Evolutionary conservation across 1,284 basidiomycete species (phyloP), one percentile per base, ranked within the genome.

Genomic region (Microbotryum intermedium): DNA sequence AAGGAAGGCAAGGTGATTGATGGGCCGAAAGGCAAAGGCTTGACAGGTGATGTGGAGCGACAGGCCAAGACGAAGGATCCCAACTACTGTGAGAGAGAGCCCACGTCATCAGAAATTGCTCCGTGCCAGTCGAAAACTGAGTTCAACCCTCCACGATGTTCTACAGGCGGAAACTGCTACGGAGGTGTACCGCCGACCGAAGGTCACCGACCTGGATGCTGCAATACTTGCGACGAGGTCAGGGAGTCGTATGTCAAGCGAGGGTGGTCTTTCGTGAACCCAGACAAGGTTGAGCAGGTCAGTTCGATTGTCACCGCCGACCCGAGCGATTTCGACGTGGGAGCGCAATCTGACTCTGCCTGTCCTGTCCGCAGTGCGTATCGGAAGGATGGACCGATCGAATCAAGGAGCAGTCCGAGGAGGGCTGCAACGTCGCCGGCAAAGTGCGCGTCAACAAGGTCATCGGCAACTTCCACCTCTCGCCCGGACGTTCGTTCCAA

Each of bases 391-490:
- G 94, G 94, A 83, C 89, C 21, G 90, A 94, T 18, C 92, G 89
- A 75, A 83, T 99, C 69, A 85, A 85, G 74, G 87, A 91, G 58
- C 94, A 97, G 75, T 84, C 88, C 45, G 82, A 84, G 52, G 95
- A 99, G 72, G 95, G 95, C 0, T 99, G 95, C 79, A 92, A 91
- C 73, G 80, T 98, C 65, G 82, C 86, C 47, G 95, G 95, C 59
- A 84, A 85, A 58, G 82, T 98, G 55, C 87, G 87, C 61, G 90
- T 98, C 62, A 98, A 98, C 83, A 97, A 97, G 78, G 94, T 97
- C 67, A 83, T 91, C 65, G 90, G 90, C 53, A 92, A 90, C 76
- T 74, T 76, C 59, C 76, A 76, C 64, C 65, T 78, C 39, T 73
- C 75, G 66, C 29, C 93, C 87, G 95, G 94, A 52, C 83, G 86